These are phyloP conservation scores for Trichosanthes cucumerina DNA, from an alignment of 306 rosid genomes.

Conservation along the genomic window DNA sequence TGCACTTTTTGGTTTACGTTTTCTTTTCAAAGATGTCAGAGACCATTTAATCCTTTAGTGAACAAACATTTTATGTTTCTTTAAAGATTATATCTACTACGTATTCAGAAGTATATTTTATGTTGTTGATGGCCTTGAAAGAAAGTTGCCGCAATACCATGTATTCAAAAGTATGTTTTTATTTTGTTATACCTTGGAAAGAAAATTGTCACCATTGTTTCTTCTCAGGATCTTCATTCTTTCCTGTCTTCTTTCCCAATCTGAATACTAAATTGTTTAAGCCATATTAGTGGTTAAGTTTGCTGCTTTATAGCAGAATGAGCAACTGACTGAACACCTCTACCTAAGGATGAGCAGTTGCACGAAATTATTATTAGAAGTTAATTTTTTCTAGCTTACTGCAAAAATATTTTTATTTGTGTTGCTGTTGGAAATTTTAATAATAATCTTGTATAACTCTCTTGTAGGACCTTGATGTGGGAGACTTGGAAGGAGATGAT, in stretches of 20 bases:
- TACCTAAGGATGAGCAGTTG: not conserved
- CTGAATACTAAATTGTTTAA: not conserved
- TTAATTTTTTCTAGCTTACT: not conserved
- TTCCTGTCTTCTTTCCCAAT: not conserved
- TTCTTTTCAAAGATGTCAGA: not conserved
- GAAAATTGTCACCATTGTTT: not conserved
- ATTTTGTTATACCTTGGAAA: not conserved
- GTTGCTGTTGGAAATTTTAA: not conserved
- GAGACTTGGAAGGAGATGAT: slow-evolving; percentile 1
- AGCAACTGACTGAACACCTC: not conserved
- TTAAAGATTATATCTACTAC: not conserved
- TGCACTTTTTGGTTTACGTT: not conserved
- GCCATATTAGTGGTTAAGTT: not conserved
- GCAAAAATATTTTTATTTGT: not conserved
- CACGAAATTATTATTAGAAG: not conserved
- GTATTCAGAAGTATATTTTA: not conserved
- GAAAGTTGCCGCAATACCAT: not conserved
- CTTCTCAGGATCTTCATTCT: not conserved
- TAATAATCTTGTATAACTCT: not conserved
- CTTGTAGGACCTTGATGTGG: not conserved
- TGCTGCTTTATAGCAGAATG: not conserved
- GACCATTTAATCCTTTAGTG: not conserved
- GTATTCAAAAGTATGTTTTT: not conserved
- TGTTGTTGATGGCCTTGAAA: not conserved
- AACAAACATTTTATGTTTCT: not conserved